Base-by-base conservation (phyloP, 2,329 filamentous ascomycete species). In the Phialophora macrospora region DNA sequence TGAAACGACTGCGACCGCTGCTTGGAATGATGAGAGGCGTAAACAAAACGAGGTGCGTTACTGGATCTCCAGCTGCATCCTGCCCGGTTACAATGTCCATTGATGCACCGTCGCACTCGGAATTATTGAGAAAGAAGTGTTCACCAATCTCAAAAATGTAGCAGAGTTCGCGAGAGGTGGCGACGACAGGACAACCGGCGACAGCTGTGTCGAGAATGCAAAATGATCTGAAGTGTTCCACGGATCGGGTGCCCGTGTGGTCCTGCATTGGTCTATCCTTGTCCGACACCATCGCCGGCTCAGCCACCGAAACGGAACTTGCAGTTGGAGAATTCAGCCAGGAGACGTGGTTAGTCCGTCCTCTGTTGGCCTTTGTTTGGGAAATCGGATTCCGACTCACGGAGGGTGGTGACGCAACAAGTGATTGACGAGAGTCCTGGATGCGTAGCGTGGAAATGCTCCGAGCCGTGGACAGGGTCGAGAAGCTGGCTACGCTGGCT, bases 171-270 rank as follows among this genome's bases (percentile, higher is more conserved):
- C 71, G 65, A 6, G 72, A 74, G 11, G 70, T 70, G 8, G 69
- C 72, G 9, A 69, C 64, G 9, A 73, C 70, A n/a, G 72, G 71
- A 26, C 66, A 70, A 3, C 70, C 68, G 32, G 67, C 61, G 17
- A 67, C 24, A 11, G 62, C 70, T 11, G 71, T 69, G 48, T 72
- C 68, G 7, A 75, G 63, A 38, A 75, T 68, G 51, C 73, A 74
- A 60, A 75, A 75, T 8, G 67, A 72, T 52, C 63, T 71, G 64
- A 75, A 74, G 59, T 75, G 72, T 20, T 73, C 70, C 3, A 75
- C 70, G 20, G 64, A 54, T 24, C 38, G 55, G 24, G 49, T 30
- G 12, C 41, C 59, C 24, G 44, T 38, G 26, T 14, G 30, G 17
- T 44, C 51, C 41, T 62, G 62, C n/a, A 11, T 20, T 17, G 41